Base-by-base conservation (phyloP, 805 yeast genomes). In the Kodamaea restingae region DNA sequence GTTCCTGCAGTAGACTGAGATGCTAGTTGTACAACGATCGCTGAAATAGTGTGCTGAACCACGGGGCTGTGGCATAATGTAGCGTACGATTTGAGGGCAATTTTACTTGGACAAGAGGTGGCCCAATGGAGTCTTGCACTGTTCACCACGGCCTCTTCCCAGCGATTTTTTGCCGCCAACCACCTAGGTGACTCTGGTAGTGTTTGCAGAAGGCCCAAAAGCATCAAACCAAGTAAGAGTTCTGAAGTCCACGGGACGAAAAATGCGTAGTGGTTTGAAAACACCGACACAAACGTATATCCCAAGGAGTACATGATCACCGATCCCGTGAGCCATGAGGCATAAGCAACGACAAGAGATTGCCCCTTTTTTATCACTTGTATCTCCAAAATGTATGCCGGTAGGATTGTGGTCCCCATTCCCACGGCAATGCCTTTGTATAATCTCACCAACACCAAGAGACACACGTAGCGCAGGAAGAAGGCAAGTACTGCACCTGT, bases 1-100 rank as follows among this genome's bases (percentile, higher is more conserved):
- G 63, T 62, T 8, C 70, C 67, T 4, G 75, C 72, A 38, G 72
- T 64, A n/a, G 67, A 45, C 43, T 74, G 79, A n/a, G 66, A 60
- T 4, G 72, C 49, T 1, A 62, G 29, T 43, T 73, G 80, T 7
- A 68, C 51, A 0, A 55, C 18, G 1, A 67, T 42, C 1, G 76
- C 78, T 35, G 61, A 44, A 3, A 60, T 2, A 8, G 70, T 58
- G 36, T 65, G 67, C 18, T 54, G 57, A 48, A 27, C 17, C 10
- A 14, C 31, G 31, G 31, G 31, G 10, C 31, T 27, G 4, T 17
- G 31, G 12, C 31, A 27, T 7, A 27, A 14, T 6, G 31, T 14
- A 12, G 31, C 4, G 10, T 27, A 27, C 14, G 31, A 27, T 9
- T 12, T 12, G 15, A 12, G 4, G 17, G 15, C 17, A 9, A 27